Conservation (phyloP, 2,329 filamentous ascomycete genomes). For the Alternaria arborescens region DNA sequence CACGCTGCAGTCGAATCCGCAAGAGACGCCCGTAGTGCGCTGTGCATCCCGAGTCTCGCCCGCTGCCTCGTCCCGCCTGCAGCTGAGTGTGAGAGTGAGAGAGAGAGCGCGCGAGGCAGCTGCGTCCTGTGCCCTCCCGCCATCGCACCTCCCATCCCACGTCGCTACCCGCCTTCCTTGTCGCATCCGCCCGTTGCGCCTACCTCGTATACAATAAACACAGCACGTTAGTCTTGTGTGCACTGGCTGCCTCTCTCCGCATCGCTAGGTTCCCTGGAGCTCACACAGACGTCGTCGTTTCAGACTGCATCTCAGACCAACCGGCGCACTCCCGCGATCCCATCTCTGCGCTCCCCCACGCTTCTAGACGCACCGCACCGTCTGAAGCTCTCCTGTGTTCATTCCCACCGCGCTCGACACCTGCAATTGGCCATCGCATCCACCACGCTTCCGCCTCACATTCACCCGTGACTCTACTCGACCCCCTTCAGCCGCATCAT, state of each 20-base stretch:
- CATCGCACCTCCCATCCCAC: slow-evolving; percentile 8
- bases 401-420: slow-evolving; percentile 11
- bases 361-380: slow-evolving; percentile 20
- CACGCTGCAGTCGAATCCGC: slow-evolving; percentile 3
- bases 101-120: slow-evolving; percentile 10
- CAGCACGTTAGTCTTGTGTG: slow-evolving; percentile 5
- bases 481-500: slow-evolving; percentile 13
- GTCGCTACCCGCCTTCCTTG: slow-evolving; percentile 15
- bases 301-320: slow-evolving; percentile 42
- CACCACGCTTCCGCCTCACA: slow-evolving; percentile 10
- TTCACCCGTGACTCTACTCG: slow-evolving; percentile 10
- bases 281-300: slow-evolving; percentile 41
- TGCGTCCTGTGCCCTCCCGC: slow-evolving; percentile 15
- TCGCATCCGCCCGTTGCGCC: slow-evolving; percentile 19
- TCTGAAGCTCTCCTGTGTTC: slow-evolving; percentile 19
- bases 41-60: not conserved
- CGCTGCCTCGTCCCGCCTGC: slow-evolving; percentile 2
- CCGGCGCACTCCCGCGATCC: slow-evolving; percentile 28
- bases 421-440: slow-evolving; percentile 29
- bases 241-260: slow-evolving; percentile 11
- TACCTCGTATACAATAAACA: slow-evolving; percentile 19
- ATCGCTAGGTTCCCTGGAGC: slow-evolving; percentile 21
- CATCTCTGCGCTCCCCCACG: slow-evolving; percentile 28
- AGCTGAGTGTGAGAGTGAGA: not conserved
- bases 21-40: not conserved